Evolutionary conservation across 2,329 filamentous ascomycete genomes (phyloP).

Genomic region (Aspergillus piperis): DNA sequence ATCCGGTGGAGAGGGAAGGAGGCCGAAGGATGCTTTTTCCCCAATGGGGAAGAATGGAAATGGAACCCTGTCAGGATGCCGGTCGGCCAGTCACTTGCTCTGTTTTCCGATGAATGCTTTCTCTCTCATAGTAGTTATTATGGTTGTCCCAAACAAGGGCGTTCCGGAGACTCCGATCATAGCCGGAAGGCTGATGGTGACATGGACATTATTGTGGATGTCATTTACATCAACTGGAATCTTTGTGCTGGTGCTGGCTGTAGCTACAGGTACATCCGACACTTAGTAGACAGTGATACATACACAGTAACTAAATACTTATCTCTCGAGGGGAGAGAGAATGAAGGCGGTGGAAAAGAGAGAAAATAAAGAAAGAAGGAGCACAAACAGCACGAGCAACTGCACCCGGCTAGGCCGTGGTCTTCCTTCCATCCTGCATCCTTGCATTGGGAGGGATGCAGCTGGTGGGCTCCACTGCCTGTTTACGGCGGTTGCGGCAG

Average conservation of each 20-base stretch:
- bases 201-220: background rate
- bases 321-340: background rate
- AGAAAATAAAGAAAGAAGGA: too few relatives aligned
- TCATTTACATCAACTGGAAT: background rate
- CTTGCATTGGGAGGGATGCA: background rate
- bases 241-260: too few relatives aligned
- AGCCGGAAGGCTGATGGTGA: background rate
- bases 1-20: constrained; percentile 3
- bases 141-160: background rate
- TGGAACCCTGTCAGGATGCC: background rate
- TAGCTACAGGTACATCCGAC: too few relatives aligned
- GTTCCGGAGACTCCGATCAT: background rate
- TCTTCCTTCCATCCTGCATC: background rate
- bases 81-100: background rate
- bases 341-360: background rate
- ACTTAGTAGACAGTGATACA: too few relatives aligned
- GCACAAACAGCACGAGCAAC: too few relatives aligned
- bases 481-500: constrained; percentile 17
- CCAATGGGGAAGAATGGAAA: background rate
- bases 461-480: constrained; percentile 14
- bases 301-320: background rate
- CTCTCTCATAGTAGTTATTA: background rate
- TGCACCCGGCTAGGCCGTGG: background rate
- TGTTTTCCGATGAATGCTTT: background rate
- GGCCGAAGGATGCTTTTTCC: background rate